Evolutionary conservation across 2,329 filamentous ascomycete species (phyloP), one percentile per base, ranked within the genome.

Genomic region (Hawksworthiomyces lignivorus): DNA sequence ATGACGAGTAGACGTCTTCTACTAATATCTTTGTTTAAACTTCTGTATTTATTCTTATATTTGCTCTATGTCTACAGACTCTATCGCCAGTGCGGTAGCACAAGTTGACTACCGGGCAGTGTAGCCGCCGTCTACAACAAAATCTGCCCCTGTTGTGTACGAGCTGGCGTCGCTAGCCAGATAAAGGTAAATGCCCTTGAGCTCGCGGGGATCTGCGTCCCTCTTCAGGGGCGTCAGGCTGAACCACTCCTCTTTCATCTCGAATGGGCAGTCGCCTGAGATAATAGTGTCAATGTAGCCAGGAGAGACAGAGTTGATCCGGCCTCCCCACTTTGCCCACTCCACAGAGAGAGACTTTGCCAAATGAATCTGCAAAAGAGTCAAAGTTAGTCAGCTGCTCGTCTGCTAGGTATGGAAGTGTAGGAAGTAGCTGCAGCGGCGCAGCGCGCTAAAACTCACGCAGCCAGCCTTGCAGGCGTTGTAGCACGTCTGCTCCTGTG

Each of bases 231-330:
- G 57, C 7, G 56, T 60, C 31, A 60, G 39, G n/a, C 51, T 50
- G 29, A 53, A 56, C 58, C 58, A 61, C 44, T 56, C 44, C 46
- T 60, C 57, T 46, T 60, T 58, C 55, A 60, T 57, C 48, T 59
- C 56, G 37, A 56, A 57, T 0, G 56, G 51, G 24, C 56, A 58
- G 28, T 56, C 56, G 49, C 68, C 63, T n/a, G 77, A 77, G 50
- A 88, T 80, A 48, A 85, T 82, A 0, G 83, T 87, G 37, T 72
- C 70, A 51, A 87, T 85, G 57, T 86, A 87, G 12, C 84, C 82
- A 0, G 84, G 84, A 2, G 77, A 84, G 18, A 88, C 65, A 5
- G 73, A 76, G 58, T 88, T 88, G 49, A 72, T 77, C 28, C 84
- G 71, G 7, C 82, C 84, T 54, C 84, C 87, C 22, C 74, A 76